phyloP scores from a whole-genome alignment of 345 rosid genomes.

The Linum lewisii region DNA sequence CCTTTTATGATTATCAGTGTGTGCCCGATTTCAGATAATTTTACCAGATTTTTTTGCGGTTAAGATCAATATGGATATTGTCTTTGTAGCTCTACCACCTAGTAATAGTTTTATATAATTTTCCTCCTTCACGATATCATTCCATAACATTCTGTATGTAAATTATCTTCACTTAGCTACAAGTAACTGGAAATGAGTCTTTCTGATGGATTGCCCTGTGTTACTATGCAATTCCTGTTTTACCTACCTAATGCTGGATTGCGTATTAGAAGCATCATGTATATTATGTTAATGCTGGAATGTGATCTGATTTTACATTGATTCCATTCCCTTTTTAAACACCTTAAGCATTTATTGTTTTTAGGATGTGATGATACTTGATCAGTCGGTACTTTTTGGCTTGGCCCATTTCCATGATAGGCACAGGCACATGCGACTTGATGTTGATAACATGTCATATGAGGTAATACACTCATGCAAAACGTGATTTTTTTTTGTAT shows the following conservation, averaged over 20 bases:
- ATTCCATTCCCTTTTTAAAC: background rate
- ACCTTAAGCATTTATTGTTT: background rate
- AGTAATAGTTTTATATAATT: too few species aligned
- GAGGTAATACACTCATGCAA: slow-evolving; percentile 45
- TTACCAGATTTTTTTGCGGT: too few species aligned
- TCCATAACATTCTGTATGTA: too few species aligned
- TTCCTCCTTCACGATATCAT: too few species aligned
- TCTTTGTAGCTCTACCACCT: too few species aligned
- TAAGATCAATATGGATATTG: too few species aligned
- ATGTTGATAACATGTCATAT: slow-evolving; percentile 94
- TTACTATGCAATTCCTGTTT: background rate
- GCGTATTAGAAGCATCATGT: background rate
- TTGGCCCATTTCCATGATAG: slow-evolving; percentile 60
- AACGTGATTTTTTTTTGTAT: background rate
- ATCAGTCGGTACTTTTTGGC: slow-evolving; percentile 58
- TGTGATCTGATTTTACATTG: background rate
- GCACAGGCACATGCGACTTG: slow-evolving; percentile 92
- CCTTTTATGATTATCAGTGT: too few species aligned
- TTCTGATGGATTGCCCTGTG: background rate
- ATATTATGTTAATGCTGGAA: background rate
- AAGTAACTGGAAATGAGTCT: background rate
- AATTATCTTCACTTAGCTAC: background rate
- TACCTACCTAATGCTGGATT: background rate
- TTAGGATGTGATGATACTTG: slow-evolving; percentile 79
- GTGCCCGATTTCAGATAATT: too few species aligned